phyloP scores from a whole-genome alignment of 306 rosid genomes.

The Castanea mollissima region DNA sequence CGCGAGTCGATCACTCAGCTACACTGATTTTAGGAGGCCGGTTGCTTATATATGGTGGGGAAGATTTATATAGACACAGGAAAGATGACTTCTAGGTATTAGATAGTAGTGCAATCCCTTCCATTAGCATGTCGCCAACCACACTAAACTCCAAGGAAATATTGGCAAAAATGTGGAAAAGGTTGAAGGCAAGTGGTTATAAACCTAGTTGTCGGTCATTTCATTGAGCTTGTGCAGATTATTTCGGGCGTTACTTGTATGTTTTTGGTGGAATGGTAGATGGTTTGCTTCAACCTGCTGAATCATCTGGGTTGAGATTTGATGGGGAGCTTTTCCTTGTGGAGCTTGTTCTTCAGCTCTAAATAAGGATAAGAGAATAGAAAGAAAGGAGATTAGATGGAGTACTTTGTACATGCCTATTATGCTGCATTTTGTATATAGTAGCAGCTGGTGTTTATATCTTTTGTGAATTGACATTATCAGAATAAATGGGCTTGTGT shows the following conservation, averaged over 20 bases:
- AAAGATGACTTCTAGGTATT: slow-evolving; percentile 54
- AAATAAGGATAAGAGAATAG: slow-evolving; percentile 1
- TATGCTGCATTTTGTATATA: slow-evolving; percentile 22
- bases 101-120: slow-evolving; percentile 56
- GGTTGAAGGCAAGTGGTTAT: slow-evolving; percentile 48
- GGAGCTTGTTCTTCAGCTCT: slow-evolving; percentile 68
- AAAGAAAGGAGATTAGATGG: neutral
- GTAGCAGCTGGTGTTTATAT: slow-evolving; percentile 14
- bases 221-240: slow-evolving; percentile 79
- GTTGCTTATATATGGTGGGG: slow-evolving; percentile 81
- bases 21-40: slow-evolving; percentile 74
- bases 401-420: slow-evolving; percentile 10
- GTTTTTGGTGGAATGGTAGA: slow-evolving; percentile 94
- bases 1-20: slow-evolving; percentile 87
- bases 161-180: slow-evolving; percentile 59
- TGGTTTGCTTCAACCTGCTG: slow-evolving; percentile 48
- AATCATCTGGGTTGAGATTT: slow-evolving; percentile 58
- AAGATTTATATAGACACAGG: slow-evolving; percentile 64
- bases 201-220: slow-evolving; percentile 53
- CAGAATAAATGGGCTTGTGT: neutral
- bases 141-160: slow-evolving; percentile 33
- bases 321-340: slow-evolving; percentile 76
- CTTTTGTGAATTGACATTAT: slow-evolving; percentile 17
- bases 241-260: slow-evolving; percentile 55
- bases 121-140: slow-evolving; percentile 33